Base-by-base conservation (phyloP, 768 basidiomycete species). In the Pleurotus giganteus region DNA sequence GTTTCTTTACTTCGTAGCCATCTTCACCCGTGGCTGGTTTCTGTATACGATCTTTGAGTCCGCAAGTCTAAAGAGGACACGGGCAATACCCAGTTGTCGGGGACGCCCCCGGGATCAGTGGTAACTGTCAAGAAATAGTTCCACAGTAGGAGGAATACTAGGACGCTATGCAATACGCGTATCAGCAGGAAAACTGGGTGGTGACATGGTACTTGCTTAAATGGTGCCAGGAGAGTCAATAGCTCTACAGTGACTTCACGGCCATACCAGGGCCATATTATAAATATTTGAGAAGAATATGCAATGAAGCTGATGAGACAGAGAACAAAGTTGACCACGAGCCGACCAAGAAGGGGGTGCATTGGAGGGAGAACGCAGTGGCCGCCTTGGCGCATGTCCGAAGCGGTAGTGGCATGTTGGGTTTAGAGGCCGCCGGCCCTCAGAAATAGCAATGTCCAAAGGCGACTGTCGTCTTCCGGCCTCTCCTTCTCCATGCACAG, bases 251-350 rank as follows among this genome's bases (percentile, higher is more conserved):
- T 86, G 58, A 91, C 58, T 47, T 71, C 85, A 32, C 79, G 70
- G 36, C 93, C 91, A 64, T 95, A 96, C 92, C 92, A 97, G 19
- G 93, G 94, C 92, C 80, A 81, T 66, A 97, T 84, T 57, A 98
- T 77, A 71, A 90, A 94, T 61, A 93, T 80, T 69, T 98, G 96
- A 2, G 88, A 84, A 4, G 90, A 88, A 68, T 92, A 91, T 2
- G 91, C 83, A 59, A 98, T 94, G 70, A 98, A 98, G 49, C 76
- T 81, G 41, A 93, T 92, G 31, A 93, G 79, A 61, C 75, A 75
- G 49, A 88, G 77, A 56, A 89, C 88, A 61, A 84, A 76, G 61
- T 78, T 75, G 66, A 93, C 86, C 61, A 85, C 73, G 55, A 93
- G 70, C 47, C 79, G 72, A 26, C 85, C 85, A 55, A 85, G 66